phyloP scores from a whole-genome alignment of 2,329 filamentous ascomycete genomes.

The Fusarium udum region DNA sequence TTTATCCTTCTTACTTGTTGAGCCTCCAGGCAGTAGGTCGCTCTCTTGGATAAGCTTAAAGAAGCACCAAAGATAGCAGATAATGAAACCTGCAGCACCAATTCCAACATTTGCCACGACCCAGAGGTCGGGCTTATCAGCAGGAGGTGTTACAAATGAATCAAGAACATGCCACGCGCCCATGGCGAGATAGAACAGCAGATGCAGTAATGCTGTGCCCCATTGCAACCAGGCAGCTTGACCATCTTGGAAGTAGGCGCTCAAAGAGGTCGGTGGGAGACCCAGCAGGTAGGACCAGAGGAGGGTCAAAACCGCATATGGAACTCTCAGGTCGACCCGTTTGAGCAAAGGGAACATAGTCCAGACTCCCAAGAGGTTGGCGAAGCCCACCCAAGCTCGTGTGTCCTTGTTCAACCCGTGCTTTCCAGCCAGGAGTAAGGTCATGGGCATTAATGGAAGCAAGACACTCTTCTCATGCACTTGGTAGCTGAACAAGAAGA shows the following conservation, averaged over 20 bases:
- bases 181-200: slow-evolving; percentile 81
- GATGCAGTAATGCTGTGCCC: slow-evolving; percentile 75
- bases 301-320: slow-evolving; percentile 84
- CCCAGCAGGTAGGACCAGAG: slow-evolving; percentile 94
- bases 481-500: slow-evolving; percentile 97
- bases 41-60: slow-evolving; percentile 72
- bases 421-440: slow-evolving; percentile 80
- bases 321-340: slow-evolving; percentile 83
- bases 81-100: slow-evolving; percentile 82
- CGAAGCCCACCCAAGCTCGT: slow-evolving; percentile 94
- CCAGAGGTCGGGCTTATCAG: slow-evolving; percentile 90
- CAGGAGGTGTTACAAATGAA: slow-evolving; percentile 72
- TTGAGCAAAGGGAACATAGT: slow-evolving; percentile 92
- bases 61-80: slow-evolving; percentile 93
- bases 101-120: slow-evolving; percentile 89
- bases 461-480: slow-evolving; percentile 98
- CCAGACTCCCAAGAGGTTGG: slow-evolving; percentile 88
- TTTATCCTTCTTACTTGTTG: slow-evolving; percentile 48
- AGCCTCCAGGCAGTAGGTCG: slow-evolving; percentile 54
- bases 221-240: slow-evolving; percentile 51
- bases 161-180: slow-evolving; percentile 83
- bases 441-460: slow-evolving; percentile 93
- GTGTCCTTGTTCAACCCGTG: slow-evolving; percentile 79
- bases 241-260: slow-evolving; percentile 69
- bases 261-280: slow-evolving; percentile 79